phyloP scores from a whole-genome alignment of 2,329 filamentous ascomycete genomes.

The Penicillium janthinellum region DNA sequence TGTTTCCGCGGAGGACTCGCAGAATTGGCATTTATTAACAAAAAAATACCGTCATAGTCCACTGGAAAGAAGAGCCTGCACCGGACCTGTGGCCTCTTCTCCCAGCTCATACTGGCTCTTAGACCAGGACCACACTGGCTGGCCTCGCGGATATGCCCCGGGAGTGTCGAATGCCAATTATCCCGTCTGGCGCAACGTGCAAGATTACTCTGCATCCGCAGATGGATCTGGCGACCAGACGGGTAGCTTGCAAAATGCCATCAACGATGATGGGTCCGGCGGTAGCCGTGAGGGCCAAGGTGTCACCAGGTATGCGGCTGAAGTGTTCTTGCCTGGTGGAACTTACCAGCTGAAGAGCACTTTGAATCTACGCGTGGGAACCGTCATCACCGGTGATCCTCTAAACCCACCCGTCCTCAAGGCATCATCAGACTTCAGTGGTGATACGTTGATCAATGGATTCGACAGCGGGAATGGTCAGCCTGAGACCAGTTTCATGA shows the following conservation, averaged over 20 bases:
- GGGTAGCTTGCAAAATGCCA: slow-evolving; percentile 30
- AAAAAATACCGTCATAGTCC: neutral
- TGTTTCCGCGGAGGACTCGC: neutral
- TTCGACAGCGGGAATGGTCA: slow-evolving; percentile 34
- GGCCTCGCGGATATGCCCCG: slow-evolving; percentile 14
- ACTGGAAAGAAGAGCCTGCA: slow-evolving; percentile 3
- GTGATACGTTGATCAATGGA: slow-evolving; percentile 59
- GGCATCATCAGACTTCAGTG: slow-evolving; percentile 54
- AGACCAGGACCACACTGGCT: slow-evolving; percentile 17
- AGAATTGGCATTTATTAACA: neutral
- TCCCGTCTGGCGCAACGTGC: slow-evolving; percentile 41
- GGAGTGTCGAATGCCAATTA: slow-evolving; percentile 31
- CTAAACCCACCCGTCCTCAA: slow-evolving; percentile 53
- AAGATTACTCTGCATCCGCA: slow-evolving; percentile 37
- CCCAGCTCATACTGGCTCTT: slow-evolving; percentile 16
- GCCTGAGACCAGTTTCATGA: slow-evolving; percentile 41
- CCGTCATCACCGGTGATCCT: slow-evolving; percentile 43
- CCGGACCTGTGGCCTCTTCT: slow-evolving; percentile 11
- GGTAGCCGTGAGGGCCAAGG: slow-evolving; percentile 32
- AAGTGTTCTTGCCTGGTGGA: slow-evolving; percentile 35
- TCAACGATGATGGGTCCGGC: slow-evolving; percentile 33
- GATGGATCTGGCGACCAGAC: slow-evolving; percentile 35
- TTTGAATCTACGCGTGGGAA: slow-evolving; percentile 36
- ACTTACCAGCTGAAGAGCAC: slow-evolving; percentile 30
- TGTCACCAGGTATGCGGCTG: slow-evolving; percentile 34